phyloP scores from a whole-genome alignment of 2,329 filamentous ascomycete species.

The Fusarium pseudoanthophilum region DNA sequence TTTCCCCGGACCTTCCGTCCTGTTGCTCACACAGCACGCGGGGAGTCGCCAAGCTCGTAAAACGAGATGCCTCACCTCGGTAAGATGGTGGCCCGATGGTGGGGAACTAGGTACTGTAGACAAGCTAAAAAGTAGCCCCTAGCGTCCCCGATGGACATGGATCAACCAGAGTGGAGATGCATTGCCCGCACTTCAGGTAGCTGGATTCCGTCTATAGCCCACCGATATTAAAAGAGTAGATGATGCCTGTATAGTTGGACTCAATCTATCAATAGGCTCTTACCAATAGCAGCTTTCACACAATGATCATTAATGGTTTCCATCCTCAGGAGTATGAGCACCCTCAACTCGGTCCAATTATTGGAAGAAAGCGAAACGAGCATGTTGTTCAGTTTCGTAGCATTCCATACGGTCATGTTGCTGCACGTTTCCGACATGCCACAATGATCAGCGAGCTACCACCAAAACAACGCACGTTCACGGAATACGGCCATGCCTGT shows the following conservation, averaged over 20 bases:
- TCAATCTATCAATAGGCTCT: neutral
- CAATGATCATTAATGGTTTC: neutral
- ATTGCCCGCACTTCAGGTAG: neutral
- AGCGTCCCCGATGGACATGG: neutral
- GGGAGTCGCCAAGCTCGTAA: no score
- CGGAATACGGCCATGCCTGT: neutral
- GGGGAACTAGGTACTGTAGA: no score
- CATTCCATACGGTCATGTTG: neutral
- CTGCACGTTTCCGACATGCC: neutral
- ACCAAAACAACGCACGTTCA: neutral
- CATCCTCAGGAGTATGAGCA: neutral
- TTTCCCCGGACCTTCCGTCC: neutral
- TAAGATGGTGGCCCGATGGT: no score
- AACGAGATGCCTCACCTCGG: no score
- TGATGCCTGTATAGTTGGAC: neutral
- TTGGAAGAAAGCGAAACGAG: neutral
- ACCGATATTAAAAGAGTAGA: neutral
- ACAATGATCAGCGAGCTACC: neutral
- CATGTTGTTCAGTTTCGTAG: neutral
- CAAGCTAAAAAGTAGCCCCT: neutral
- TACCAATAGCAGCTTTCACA: neutral
- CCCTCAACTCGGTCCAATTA: neutral
- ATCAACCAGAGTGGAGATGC: neutral
- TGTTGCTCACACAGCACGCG: fast-evolving
- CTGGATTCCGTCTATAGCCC: neutral